Evolutionary conservation across 2,329 filamentous ascomycete species (phyloP), one percentile per base, ranked within the genome.

Genomic region (Neopestalotiopsis rosae): DNA sequence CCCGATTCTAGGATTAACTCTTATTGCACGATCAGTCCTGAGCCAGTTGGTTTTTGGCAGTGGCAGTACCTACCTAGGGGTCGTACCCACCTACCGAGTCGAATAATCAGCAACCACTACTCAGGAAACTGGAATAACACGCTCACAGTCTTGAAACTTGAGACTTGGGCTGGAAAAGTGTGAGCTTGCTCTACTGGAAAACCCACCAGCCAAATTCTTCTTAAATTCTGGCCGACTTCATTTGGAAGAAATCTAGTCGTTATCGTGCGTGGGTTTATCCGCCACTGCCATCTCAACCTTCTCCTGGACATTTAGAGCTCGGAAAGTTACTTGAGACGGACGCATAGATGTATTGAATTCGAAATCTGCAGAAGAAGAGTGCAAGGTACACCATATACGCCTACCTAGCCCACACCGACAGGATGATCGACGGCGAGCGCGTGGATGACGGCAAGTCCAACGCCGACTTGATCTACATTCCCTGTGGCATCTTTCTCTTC

Each of bases 401-500:
- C 34, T 7, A 38, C 10, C 34, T 10, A 20, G 17, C 14, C 7
- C 45, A 17, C 14, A 4, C 45, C 17, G 20, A 20, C 45, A 52
- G 20, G 45, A 52, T 52, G 45, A 20, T 38, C 32, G 14, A 13
- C 32, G 7, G 34, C n/a, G 59, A n/a, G 17, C 2, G 32, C 12
- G 13, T 30, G 14, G 34, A 32, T 30, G n/a, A 62, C 30, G 34
- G 68, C 17, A 70, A 72, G 61, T 75, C 59, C 58, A 73, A 74
- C 65, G 72, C 71, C 7, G 61, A 58, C 40, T 68, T 70, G 24
- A 72, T 79, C 34, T 76, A 73, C 40, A 70, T 75, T 17, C 75
- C 77, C 13, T 67, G 71, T 2, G 73, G 52, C 28, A 65, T 77
- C 10, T 79, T 78, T 58, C 28, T 76, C 2, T 68, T 73, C 34